Conservation (phyloP, 2,329 filamentous ascomycete genomes). For the Beauveria rudraprayagi region DNA sequence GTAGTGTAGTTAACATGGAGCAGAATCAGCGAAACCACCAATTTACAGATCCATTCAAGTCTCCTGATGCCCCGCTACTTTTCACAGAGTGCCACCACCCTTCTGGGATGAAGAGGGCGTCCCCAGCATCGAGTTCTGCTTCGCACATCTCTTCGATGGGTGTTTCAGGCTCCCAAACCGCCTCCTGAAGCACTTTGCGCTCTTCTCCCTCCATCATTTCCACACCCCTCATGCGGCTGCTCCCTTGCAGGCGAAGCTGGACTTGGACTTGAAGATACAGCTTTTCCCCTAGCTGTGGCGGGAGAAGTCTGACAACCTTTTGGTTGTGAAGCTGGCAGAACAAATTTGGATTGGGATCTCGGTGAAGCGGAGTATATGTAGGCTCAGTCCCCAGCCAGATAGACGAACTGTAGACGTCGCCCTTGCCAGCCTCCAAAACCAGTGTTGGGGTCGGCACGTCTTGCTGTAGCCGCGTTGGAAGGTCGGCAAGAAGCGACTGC, state of each 20-base stretch:
- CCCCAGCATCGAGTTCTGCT: conserved; percentile 47
- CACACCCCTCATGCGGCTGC: conserved; percentile 55
- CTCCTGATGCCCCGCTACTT: conserved; percentile 26
- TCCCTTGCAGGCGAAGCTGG: conserved; percentile 29
- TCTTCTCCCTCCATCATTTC: conserved; percentile 90
- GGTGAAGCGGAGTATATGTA: conserved; percentile 83
- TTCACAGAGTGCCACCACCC: conserved; percentile 41
- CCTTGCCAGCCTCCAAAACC: conserved; percentile 56
- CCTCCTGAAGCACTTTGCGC: conserved; percentile 54
- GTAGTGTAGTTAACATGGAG: background rate
- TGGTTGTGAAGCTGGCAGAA: conserved; percentile 72
- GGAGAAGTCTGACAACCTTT: conserved; percentile 67
- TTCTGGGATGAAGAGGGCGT: conserved; percentile 33
- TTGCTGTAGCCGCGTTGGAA: conserved; percentile 53
- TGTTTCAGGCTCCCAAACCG: conserved; percentile 53
- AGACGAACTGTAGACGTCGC: conserved; percentile 80
- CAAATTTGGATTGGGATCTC: conserved; percentile 88
- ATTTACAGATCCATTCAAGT: conserved; percentile 35
- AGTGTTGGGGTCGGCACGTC: conserved; percentile 63
- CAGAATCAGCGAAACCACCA: conserved; percentile 35
- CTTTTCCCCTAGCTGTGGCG: conserved; percentile 51
- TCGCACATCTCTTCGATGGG: conserved; percentile 35
- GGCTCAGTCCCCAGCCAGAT: conserved; percentile 83
- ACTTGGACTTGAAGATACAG: conserved; percentile 52
- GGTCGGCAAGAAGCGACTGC: conserved; percentile 63